Evolutionary conservation across 805 yeast species (phyloP).

Genomic region (Saccharomycopsis fibuligera): DNA sequence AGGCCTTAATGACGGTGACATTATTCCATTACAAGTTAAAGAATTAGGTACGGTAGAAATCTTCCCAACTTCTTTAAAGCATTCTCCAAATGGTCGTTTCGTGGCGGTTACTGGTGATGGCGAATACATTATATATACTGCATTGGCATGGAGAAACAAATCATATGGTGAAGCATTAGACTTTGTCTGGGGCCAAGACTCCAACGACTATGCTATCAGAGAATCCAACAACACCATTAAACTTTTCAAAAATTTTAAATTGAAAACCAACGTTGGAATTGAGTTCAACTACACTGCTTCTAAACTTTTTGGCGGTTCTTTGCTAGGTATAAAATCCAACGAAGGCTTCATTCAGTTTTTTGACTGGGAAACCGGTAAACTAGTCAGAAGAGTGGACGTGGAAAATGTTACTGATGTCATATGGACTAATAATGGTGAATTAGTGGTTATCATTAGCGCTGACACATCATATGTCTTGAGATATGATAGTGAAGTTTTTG

Average conservation of each 20-base stretch:
- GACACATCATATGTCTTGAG: constrained; percentile 75
- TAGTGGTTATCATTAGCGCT: constrained; percentile 65
- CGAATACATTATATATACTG: constrained; percentile 91
- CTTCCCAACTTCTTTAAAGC: constrained; percentile 79
- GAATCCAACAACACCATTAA: constrained; percentile 60
- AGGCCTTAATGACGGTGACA: constrained; percentile 73
- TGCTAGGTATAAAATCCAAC: constrained; percentile 69
- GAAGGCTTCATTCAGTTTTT: constrained; percentile 82
- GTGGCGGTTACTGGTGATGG: constrained; percentile 98
- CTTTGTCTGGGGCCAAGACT: constrained; percentile 92
- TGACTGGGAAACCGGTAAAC: constrained; percentile 85
- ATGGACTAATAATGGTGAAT: constrained; percentile 93
- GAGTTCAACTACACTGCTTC: constrained; percentile 69
- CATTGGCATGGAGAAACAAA: constrained; percentile 97
- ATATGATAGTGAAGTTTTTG: constrained; percentile 59
- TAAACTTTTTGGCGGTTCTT: constrained; percentile 81
- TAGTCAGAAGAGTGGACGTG: constrained; percentile 86
- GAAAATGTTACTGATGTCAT: constrained; percentile 67
- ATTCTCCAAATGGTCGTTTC: constrained; percentile 96
- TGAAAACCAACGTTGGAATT: constrained; percentile 54
- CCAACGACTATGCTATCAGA: constrained; percentile 78
- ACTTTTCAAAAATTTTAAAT: constrained; percentile 80
- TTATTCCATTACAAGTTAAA: constrained; percentile 68
- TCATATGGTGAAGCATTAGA: constrained; percentile 85
- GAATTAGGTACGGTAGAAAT: constrained; percentile 93